Base-by-base conservation (phyloP, 1,284 basidiomycete species). In the Mycena sp. region DNA sequence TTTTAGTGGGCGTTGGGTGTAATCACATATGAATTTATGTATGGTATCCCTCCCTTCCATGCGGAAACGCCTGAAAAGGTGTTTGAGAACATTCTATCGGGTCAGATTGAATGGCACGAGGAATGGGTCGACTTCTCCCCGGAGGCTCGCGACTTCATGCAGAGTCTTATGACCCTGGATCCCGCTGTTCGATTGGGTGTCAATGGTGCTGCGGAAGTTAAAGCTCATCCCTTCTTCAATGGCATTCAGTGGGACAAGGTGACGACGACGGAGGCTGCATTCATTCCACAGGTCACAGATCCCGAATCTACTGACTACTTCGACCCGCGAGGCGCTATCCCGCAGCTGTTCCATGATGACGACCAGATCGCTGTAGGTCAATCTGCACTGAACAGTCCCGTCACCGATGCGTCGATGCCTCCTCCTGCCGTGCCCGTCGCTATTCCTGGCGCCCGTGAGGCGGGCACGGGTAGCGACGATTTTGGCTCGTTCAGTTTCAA, bases 221-320 rank as follows among this genome's bases (percentile, higher is more conserved):
- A 95, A 79, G 81, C 81, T 0, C 98, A 99, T 74, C 89, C 95
- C 0, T 98, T 95, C 83, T 94, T 99, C 72, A 81, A 87, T 35
- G 94, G 89, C 28, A 90, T 99, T 68, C 92, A 99, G 71, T 99
- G 98, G 97, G 89, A 93, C 58, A 91, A 92, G 61, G 89, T 99
- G 63, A 94, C 93, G 4, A 89, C 88, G 9, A 88, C 89, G 4
- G 93, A 96, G 73, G 96, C 96, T 21, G 94, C 94, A 25, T 99
- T 99, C 78, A 96, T 99, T 52, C 98, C 98, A 44, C 93, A 96
- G 73, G 89, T 98, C 35, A 89, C 92, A 10, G 97, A 99, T 76
- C 95, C 96, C 0, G 97, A 99, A 78, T 98, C 95, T 25, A 99
- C 98, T 14, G 98, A 99, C 76, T 99, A 99, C 81, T 99, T 99